A percentile compares a stretch with the other conserved stretches of the same genome.
Conservation (phyloP, 805 yeast species). For the Starmerella tilneyi region DNA sequence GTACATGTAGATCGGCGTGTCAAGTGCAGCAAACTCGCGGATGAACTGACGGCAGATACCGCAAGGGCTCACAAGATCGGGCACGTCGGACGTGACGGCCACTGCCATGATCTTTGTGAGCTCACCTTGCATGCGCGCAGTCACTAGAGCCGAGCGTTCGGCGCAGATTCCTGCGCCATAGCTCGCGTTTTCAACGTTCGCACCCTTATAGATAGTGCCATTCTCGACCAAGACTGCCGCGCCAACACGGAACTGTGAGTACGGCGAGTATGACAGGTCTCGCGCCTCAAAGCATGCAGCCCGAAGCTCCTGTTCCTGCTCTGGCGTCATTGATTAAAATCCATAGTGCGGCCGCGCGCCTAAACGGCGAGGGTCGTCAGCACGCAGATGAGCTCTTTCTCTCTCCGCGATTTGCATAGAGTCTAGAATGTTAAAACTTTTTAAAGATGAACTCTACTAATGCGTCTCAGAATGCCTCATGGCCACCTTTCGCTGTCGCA, state of each 20-base stretch:
- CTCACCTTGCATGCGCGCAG: conserved; percentile 40
- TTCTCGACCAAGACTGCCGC: conserved; percentile 51
- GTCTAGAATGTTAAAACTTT: too few relatives aligned
- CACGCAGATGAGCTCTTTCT: too few relatives aligned
- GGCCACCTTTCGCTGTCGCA: conserved; percentile 28
- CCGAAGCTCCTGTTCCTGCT: conserved; percentile 13
- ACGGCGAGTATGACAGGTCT: conserved; percentile 53
- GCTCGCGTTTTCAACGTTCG: conserved; percentile 88
- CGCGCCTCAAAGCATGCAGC: conserved; percentile 35
- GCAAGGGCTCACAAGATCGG: conserved; percentile 66
- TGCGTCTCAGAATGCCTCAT: too few relatives aligned
- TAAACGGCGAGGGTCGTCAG: neutral
- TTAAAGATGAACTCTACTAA: too few relatives aligned
- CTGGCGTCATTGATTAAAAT: conserved; percentile 8
- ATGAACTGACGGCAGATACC: conserved; percentile 90
- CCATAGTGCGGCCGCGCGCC: neutral
- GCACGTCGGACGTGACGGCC: conserved; percentile 55
- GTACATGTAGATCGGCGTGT: conserved; percentile 61
- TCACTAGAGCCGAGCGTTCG: conserved; percentile 54
- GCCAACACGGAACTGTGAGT: conserved; percentile 76
- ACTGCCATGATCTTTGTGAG: conserved; percentile 41
- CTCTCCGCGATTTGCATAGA: too few relatives aligned
- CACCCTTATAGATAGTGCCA: conserved; percentile 53
- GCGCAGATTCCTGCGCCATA: conserved; percentile 75
- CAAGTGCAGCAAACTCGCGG: conserved; percentile 56